A percentile compares a stretch with the other conserved stretches of the same genome.
Evolutionary conservation across 176 grass and related monocot genomes (phyloP).

Genomic region (Ampelocalamus luodianensis): DNA sequence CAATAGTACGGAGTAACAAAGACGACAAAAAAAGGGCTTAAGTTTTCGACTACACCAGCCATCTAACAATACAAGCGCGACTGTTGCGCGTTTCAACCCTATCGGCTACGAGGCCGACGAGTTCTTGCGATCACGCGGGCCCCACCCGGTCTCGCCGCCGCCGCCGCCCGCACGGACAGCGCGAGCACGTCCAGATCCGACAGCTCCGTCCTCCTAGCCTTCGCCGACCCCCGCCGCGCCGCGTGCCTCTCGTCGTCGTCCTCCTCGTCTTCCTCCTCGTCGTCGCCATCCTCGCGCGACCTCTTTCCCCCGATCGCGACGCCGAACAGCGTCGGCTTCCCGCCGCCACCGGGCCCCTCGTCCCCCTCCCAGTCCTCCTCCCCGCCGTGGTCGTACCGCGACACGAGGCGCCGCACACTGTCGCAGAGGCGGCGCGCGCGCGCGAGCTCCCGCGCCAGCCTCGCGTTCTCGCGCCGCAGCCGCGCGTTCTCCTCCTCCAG

Average conservation of each 20-base stretch:
- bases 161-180: slow-evolving; percentile 59
- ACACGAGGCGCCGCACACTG: slow-evolving; percentile 66
- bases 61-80: neutral
- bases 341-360: neutral
- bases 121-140: slow-evolving; percentile 43
- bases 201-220: slow-evolving; percentile 36
- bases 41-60: neutral
- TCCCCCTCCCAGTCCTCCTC: slow-evolving; percentile 33
- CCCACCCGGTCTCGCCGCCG: slow-evolving; percentile 53
- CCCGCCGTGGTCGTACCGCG: slow-evolving; percentile 43
- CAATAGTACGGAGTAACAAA: neutral
- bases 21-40: neutral
- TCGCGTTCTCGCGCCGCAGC: slow-evolving; percentile 74
- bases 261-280: slow-evolving; percentile 30
- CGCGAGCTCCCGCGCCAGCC: slow-evolving; percentile 71
- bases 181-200: slow-evolving; percentile 54
- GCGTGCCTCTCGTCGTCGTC: slow-evolving; percentile 42
- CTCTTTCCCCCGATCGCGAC: slow-evolving; percentile 62
- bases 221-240: slow-evolving; percentile 21
- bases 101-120: slow-evolving; percentile 10
- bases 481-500: slow-evolving; percentile 81
- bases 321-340: slow-evolving; percentile 66
- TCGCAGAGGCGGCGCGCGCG: slow-evolving; percentile 64
- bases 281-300: slow-evolving; percentile 14
- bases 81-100: neutral